Evolutionary conservation across 1,139 yeast genomes (phyloP).

Genomic region (Geotrichum phurueaensis): DNA sequence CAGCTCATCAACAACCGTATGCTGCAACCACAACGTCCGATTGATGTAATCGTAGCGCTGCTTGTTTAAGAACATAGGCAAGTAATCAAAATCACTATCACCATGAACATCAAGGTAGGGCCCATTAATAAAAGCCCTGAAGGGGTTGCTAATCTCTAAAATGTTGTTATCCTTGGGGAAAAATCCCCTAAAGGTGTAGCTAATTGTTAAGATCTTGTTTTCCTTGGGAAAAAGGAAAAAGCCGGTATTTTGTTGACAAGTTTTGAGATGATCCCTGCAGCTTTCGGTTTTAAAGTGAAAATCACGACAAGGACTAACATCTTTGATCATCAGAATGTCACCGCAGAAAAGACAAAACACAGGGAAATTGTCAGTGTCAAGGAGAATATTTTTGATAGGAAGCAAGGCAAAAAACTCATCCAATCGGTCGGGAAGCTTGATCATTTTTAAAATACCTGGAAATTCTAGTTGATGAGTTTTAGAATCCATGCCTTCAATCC

Average conservation of each 20-base stretch:
- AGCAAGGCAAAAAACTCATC: slow-evolving; percentile 52
- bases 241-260: slow-evolving; percentile 43
- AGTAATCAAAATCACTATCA: slow-evolving; percentile 73
- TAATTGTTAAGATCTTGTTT: no score
- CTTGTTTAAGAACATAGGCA: slow-evolving; percentile 61
- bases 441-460: slow-evolving; percentile 58
- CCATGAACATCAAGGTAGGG: slow-evolving; percentile 88
- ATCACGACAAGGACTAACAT: slow-evolving; percentile 35
- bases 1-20: slow-evolving; percentile 28
- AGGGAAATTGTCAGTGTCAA: slow-evolving; percentile 49
- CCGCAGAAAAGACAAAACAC: slow-evolving; percentile 87
- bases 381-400: slow-evolving; percentile 30
- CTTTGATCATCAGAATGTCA: slow-evolving; percentile 58
- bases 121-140: slow-evolving; percentile 76
- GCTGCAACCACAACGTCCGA: slow-evolving; percentile 68
- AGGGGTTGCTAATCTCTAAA: slow-evolving; percentile 54
- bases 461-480: slow-evolving; percentile 41
- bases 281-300: slow-evolving; percentile 44
- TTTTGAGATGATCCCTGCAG: slow-evolving; percentile 34
- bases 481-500: not conserved
- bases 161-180: no score
- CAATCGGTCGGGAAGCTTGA: slow-evolving; percentile 56
- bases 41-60: slow-evolving; percentile 62
- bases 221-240: slow-evolving; percentile 73
- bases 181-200: no score